These are phyloP conservation scores for Russula virescens DNA, from an alignment of 768 basidiomycete species.

Conservation along the genomic window DNA sequence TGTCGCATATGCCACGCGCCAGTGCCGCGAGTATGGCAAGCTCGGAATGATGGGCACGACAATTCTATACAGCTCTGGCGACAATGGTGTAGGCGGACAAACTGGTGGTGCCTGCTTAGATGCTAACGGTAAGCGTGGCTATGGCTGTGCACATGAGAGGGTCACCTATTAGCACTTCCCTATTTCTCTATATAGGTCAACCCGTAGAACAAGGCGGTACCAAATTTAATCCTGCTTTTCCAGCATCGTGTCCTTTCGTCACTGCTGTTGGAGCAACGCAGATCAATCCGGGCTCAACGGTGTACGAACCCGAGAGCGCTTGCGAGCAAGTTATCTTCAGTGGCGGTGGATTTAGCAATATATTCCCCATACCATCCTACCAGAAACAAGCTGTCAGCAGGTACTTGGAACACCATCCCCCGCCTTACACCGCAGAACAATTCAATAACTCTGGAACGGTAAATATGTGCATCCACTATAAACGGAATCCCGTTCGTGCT, in stretches of 20 bases:
- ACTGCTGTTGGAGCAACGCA: constrained; percentile 36
- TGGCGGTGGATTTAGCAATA: constrained; percentile 40
- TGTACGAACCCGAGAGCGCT: constrained; percentile 35
- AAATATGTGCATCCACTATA: background rate
- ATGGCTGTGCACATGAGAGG: background rate
- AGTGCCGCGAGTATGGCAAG: constrained; percentile 44
- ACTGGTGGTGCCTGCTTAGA: constrained; percentile 32
- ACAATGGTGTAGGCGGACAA: constrained; percentile 41
- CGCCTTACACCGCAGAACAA: constrained; percentile 31
- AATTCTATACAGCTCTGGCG: constrained; percentile 41
- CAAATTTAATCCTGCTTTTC: constrained; percentile 41
- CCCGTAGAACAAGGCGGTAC: constrained; percentile 19
- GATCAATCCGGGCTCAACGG: constrained; percentile 31
- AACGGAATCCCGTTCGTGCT: background rate
- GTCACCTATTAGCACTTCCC: background rate
- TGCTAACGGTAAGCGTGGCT: constrained; percentile 25
- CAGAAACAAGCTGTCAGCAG: constrained; percentile 30
- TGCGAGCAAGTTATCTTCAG: constrained; percentile 35
- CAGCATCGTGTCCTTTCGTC: constrained; percentile 40
- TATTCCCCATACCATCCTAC: constrained; percentile 35
- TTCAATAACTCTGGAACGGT: constrained; percentile 35
- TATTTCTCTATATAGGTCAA: background rate
- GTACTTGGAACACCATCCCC: constrained; percentile 32
- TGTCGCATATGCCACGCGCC: constrained; percentile 36
- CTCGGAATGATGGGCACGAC: constrained; percentile 39